These are phyloP conservation scores for Gamsiella multidivaricata DNA, from an alignment of 192 early-diverging fungal species.

Conservation along the genomic window DNA sequence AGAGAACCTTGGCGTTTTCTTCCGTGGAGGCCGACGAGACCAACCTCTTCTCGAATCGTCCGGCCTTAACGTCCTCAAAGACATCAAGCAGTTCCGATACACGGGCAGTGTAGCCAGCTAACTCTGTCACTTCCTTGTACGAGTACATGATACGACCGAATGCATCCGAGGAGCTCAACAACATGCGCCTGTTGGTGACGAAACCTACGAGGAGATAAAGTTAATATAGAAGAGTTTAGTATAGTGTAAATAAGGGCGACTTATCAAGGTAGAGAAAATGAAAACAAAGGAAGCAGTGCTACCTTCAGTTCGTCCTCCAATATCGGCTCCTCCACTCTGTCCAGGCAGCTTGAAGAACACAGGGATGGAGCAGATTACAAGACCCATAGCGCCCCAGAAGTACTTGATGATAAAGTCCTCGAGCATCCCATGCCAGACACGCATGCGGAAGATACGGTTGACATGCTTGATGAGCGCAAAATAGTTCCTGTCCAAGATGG, in stretches of 20 bases:
- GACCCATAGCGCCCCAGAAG: constrained; percentile 94
- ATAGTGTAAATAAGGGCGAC: too few species aligned
- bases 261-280: background rate
- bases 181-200: constrained; percentile 80
- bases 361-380: constrained; percentile 87
- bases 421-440: constrained; percentile 93
- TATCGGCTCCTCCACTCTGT: constrained; percentile 42
- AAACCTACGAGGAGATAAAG: constrained; percentile 61
- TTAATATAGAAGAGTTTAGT: too few species aligned
- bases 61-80: constrained; percentile 87
- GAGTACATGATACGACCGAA: constrained; percentile 91
- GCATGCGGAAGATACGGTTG: constrained; percentile 84
- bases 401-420: constrained; percentile 99
- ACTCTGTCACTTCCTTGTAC: constrained; percentile 94
- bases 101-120: constrained; percentile 94
- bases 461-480: constrained; percentile 86
- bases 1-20: constrained; percentile 64
- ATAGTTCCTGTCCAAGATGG: constrained; percentile 83
- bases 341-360: constrained; percentile 75
- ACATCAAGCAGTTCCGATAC: constrained; percentile 87
- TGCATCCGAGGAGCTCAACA: constrained; percentile 82
- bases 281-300: constrained; percentile 1
- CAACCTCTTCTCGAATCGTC: constrained; percentile 80
- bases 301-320: constrained; percentile 68
- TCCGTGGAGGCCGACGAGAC: constrained; percentile 67